These are phyloP conservation scores for Candida patagonica DNA, from an alignment of 805 yeast species.

Conservation along the genomic window DNA sequence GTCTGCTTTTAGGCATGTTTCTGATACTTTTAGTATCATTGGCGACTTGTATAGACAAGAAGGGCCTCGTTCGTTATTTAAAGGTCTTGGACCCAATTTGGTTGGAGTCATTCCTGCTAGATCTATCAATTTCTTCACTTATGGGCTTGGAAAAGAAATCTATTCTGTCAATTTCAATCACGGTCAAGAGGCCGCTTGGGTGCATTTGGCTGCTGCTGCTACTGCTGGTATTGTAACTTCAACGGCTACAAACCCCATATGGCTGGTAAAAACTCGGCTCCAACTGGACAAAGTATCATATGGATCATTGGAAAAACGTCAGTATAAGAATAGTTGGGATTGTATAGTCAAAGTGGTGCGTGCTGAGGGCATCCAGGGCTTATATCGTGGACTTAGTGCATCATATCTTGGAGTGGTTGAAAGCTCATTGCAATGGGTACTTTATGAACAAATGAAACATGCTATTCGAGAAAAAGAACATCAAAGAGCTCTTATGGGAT, in stretches of 20 bases:
- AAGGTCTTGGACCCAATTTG: conserved; percentile 92
- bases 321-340: conserved; percentile 78
- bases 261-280: conserved; percentile 91
- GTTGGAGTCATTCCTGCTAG: conserved; percentile 98
- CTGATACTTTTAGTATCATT: conserved; percentile 71
- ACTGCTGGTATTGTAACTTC: conserved; percentile 91
- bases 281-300: conserved; percentile 69
- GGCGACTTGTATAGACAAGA: conserved; percentile 60
- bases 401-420: conserved; percentile 90
- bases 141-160: conserved; percentile 83
- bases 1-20: conserved; percentile 61
- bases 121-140: conserved; percentile 91
- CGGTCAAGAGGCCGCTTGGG: conserved; percentile 72
- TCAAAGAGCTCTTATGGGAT: conserved; percentile 30
- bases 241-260: conserved; percentile 94
- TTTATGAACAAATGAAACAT: conserved; percentile 88
- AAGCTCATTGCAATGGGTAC: conserved; percentile 90
- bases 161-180: conserved; percentile 57
- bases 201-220: conserved; percentile 80
- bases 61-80: conserved; percentile 80
- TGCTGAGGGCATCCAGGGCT: conserved; percentile 69
- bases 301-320: conserved; percentile 33
- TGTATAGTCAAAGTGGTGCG: conserved; percentile 61
- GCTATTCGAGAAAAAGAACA: conserved; percentile 47
- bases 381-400: conserved; percentile 88